Evolutionary conservation across 2,329 filamentous ascomycete genomes (phyloP).

Genomic region (Colletotrichum sidae): DNA sequence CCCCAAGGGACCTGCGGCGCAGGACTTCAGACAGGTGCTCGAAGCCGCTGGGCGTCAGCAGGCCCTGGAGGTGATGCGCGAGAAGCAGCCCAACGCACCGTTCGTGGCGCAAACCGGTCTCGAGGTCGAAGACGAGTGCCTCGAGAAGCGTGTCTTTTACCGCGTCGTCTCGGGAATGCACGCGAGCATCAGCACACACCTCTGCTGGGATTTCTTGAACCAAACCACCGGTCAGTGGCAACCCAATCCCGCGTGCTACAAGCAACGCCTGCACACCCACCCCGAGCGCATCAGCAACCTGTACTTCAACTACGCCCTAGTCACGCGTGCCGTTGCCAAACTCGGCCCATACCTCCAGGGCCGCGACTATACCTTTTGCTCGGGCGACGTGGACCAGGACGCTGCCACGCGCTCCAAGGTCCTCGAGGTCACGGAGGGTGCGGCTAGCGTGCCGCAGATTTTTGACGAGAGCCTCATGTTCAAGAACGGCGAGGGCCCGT

Average conservation of each 20-base stretch:
- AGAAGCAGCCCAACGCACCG: constrained; percentile 64
- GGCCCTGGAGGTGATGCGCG: constrained; percentile 70
- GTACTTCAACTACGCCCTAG: constrained; percentile 99
- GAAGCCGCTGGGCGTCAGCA: constrained; percentile 70
- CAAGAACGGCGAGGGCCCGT: constrained; percentile 78
- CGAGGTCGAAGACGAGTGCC: constrained; percentile 88
- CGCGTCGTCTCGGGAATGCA: constrained; percentile 97
- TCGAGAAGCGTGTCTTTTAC: constrained; percentile 99
- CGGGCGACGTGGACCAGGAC: constrained; percentile 85
- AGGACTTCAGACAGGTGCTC: constrained; percentile 72
- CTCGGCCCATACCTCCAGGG: constrained; percentile 80
- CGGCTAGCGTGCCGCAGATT: constrained; percentile 79
- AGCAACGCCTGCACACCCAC: constrained; percentile 82
- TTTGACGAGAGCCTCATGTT: constrained; percentile 98
- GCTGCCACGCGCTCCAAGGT: constrained; percentile 83
- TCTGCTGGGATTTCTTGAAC: constrained; percentile 97
- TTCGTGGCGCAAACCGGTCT: constrained; percentile 74
- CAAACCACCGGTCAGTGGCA: constrained; percentile 94
- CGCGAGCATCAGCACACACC: constrained; percentile 93
- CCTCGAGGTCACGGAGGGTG: constrained; percentile 76
- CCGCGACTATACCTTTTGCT: constrained; percentile 86
- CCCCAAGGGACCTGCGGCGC: constrained; percentile 63
- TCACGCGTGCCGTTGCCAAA: constrained; percentile 92
- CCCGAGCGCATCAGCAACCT: constrained; percentile 96
- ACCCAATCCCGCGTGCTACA: constrained; percentile 91